These are phyloP conservation scores for Immersiporthe knoxdaviesiana DNA, from an alignment of 2,329 filamentous ascomycete species.

Conservation along the genomic window DNA sequence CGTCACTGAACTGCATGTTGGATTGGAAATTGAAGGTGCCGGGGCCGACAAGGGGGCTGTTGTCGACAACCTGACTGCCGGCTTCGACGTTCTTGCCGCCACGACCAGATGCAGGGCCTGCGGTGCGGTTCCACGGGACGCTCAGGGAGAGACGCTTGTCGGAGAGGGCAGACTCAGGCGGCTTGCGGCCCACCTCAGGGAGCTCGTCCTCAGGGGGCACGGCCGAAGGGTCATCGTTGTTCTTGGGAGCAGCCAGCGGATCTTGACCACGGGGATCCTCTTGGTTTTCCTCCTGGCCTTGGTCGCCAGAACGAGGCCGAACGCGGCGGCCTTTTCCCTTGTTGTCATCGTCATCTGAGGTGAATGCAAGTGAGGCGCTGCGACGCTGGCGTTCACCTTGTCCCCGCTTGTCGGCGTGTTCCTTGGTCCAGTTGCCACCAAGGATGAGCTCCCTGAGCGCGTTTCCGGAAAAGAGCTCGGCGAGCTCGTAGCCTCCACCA, in stretches of 20 bases:
- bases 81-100: slow-evolving; percentile 45
- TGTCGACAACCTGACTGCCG: slow-evolving; percentile 36
- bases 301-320: slow-evolving; percentile 39
- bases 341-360: slow-evolving; percentile 38
- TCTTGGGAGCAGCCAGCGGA: slow-evolving; percentile 25
- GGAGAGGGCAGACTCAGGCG: slow-evolving; percentile 27
- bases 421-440: slow-evolving; percentile 25
- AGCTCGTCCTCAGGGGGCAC: slow-evolving; percentile 26
- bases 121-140: slow-evolving; percentile 57
- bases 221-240: slow-evolving; percentile 30
- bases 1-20: slow-evolving; percentile 54
- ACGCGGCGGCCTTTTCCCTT: slow-evolving; percentile 42
- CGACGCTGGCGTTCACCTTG: slow-evolving; percentile 43
- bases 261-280: slow-evolving; percentile 14
- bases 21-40: slow-evolving; percentile 41
- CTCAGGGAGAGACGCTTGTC: slow-evolving; percentile 43
- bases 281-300: slow-evolving; percentile 25
- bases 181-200: slow-evolving; percentile 38
- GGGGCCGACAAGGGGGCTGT: slow-evolving; percentile 46
- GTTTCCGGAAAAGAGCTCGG: slow-evolving; percentile 50
- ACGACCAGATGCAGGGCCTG: slow-evolving; percentile 51
- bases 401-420: slow-evolving; percentile 30
- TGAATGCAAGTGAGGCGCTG: slow-evolving; percentile 49
- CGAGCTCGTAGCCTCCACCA: slow-evolving; percentile 48
- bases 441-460: slow-evolving; percentile 41